phyloP scores from a whole-genome alignment of 352 stramenopile species.

The Aphanomyces stellatus region DNA sequence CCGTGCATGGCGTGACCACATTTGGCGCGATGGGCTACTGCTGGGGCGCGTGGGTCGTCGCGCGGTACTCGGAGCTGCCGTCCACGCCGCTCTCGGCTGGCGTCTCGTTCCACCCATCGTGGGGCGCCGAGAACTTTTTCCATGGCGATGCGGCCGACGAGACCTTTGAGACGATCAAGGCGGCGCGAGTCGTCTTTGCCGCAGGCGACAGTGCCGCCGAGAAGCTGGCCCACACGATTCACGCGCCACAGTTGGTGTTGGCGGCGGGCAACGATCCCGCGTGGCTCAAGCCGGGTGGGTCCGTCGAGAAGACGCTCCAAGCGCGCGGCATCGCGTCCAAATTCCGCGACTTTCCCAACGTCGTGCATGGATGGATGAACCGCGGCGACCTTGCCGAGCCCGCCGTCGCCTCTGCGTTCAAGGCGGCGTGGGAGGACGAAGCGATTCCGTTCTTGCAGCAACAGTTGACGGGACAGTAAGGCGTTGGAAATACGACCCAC shows the following conservation, averaged over 20 bases:
- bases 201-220: constrained; percentile 57
- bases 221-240: constrained; percentile 60
- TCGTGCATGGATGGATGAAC: background rate
- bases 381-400: background rate
- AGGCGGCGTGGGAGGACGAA: no score
- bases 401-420: no score
- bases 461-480: no score
- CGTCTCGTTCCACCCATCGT: constrained; percentile 74
- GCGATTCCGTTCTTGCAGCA: no score
- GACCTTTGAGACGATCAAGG: no score
- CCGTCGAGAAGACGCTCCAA: constrained; percentile 60
- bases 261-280: constrained; percentile 57
- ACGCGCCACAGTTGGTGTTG: constrained; percentile 65
- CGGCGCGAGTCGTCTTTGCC: no score
- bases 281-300: constrained; percentile 54
- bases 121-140: constrained; percentile 64
- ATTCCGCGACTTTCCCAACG: background rate
- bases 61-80: constrained; percentile 24
- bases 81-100: background rate
- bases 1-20: constrained; percentile 40
- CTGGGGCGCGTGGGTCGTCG: constrained; percentile 67
- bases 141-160: no score
- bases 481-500: no score
- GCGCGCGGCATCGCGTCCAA: background rate
- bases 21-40: constrained; percentile 77